phyloP scores from a whole-genome alignment of 345 rosid species.

The Trapa bicornis region DNA sequence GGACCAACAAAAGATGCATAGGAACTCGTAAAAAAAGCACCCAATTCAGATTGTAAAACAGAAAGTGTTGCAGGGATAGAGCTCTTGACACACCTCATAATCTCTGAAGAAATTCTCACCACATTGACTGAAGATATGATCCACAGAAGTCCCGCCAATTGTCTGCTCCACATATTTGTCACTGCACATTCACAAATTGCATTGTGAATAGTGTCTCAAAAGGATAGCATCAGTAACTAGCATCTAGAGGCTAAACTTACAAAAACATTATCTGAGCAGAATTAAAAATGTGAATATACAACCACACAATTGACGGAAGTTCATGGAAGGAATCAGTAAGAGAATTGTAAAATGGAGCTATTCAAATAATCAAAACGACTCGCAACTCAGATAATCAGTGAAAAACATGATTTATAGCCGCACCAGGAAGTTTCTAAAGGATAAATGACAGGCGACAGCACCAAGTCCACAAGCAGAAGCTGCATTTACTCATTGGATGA shows the following conservation, averaged over 20 bases:
- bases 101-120: constrained; percentile 39
- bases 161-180: constrained; percentile 29
- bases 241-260: background rate
- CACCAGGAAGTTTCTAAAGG: background rate
- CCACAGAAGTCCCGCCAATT: constrained; percentile 22
- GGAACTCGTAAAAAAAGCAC: background rate
- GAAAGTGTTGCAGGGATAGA: background rate
- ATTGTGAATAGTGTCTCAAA: background rate
- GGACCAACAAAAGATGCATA: background rate
- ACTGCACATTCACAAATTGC: constrained; percentile 13
- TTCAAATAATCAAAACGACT: background rate
- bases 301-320: background rate
- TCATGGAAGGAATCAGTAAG: background rate
- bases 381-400: background rate
- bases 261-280: background rate
- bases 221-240: constrained; percentile 1
- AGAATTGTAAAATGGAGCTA: background rate
- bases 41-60: background rate
- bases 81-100: constrained; percentile 22
- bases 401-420: background rate
- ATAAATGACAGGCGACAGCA: background rate
- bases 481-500: background rate
- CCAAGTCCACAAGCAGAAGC: background rate
- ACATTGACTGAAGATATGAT: constrained; percentile 24
- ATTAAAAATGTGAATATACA: background rate